These are phyloP conservation scores for Arabidopsis hybrid DNA, from an alignment of 441 rosid genomes.

Conservation along the genomic window DNA sequence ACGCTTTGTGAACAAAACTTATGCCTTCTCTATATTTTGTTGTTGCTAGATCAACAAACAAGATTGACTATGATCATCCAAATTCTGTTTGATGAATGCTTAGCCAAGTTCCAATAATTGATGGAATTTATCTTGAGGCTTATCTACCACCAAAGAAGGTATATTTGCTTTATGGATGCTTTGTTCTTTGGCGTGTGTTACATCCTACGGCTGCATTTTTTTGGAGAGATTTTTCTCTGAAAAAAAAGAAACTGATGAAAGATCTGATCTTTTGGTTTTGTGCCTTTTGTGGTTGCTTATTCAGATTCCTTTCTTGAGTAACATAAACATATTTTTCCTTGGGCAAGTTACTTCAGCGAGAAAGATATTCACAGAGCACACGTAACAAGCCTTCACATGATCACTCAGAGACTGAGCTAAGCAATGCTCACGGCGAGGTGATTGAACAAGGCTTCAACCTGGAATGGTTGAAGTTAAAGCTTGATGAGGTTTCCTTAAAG, in stretches of 20 bases:
- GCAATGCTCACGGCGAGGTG: background rate
- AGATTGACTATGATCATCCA: too few relatives aligned
- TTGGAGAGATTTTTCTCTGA: background rate
- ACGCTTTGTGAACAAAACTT: too few relatives aligned
- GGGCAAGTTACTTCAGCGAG: background rate
- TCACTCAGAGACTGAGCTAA: background rate
- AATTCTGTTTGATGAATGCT: too few relatives aligned
- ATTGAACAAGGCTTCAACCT: slow-evolving; percentile 13
- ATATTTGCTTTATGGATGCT: slow-evolving; percentile 11
- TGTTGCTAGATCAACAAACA: too few relatives aligned
- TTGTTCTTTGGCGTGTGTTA: background rate
- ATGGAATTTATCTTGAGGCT: slow-evolving; percentile 67
- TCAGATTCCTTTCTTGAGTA: background rate
- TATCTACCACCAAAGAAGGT: slow-evolving; percentile 83
- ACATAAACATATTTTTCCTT: background rate
- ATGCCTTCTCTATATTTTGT: too few relatives aligned
- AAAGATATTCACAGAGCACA: background rate
- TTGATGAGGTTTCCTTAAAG: slow-evolving; percentile 6
- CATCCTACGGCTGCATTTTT: background rate
- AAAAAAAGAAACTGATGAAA: too few relatives aligned
- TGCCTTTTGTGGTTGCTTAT: too few relatives aligned
- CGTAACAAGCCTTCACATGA: background rate
- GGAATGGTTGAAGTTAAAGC: slow-evolving; percentile 23
- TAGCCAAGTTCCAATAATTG: slow-evolving; percentile 32
- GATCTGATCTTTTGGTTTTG: too few relatives aligned